Evolutionary conservation across 345 rosid genomes (phyloP).

Genomic region (Eucalyptus sp.): DNA sequence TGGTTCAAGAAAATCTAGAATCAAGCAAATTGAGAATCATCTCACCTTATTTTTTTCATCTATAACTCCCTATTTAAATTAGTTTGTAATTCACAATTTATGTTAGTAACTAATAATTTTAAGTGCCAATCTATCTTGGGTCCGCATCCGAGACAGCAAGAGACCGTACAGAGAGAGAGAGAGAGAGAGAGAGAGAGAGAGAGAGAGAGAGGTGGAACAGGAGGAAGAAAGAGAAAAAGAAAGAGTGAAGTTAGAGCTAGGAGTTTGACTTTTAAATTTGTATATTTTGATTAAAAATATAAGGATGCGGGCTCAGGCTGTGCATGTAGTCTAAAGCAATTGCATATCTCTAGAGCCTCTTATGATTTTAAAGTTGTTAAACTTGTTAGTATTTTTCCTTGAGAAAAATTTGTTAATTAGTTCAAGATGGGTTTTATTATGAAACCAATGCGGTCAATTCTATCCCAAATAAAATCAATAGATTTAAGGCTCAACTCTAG

Average conservation of each 20-base stretch:
- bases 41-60: not conserved
- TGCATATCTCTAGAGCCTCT: not conserved
- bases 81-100: not conserved
- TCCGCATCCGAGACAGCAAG: not conserved
- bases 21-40: not conserved
- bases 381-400: not conserved
- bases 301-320: not conserved
- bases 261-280: not conserved
- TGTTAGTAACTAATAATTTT: too few species aligned
- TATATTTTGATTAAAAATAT: not conserved
- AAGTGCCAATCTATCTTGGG: not conserved
- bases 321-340: not conserved
- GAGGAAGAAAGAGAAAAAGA: not conserved
- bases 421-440: not conserved
- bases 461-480: rapidly evolving
- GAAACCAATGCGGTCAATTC: rapidly evolving
- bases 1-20: not conserved
- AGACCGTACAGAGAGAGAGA: not conserved
- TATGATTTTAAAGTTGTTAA: not conserved
- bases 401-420: rapidly evolving
- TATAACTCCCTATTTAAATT: not conserved
- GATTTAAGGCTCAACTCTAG: not conserved
- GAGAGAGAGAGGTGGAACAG: too few species aligned
- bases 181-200: not conserved
- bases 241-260: not conserved